These are phyloP conservation scores for Pseudogymnoascus sp. DNA, from an alignment of 2,329 filamentous ascomycete species.

Conservation along the genomic window DNA sequence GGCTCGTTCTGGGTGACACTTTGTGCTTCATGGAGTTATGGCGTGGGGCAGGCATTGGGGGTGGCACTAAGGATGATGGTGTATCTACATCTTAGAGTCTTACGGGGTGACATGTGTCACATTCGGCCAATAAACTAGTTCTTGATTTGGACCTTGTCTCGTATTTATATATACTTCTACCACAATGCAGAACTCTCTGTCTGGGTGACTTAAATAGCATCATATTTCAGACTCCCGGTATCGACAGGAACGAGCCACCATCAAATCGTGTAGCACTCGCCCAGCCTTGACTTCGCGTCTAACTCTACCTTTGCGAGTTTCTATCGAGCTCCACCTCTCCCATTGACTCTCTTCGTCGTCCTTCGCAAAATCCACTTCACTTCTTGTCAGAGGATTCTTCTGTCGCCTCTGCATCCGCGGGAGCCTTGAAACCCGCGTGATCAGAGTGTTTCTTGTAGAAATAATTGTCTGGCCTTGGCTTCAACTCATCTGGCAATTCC, in stretches of 20 bases:
- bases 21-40: conserved; percentile 9
- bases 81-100: conserved; percentile 3
- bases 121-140: background rate
- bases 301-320: conserved; percentile 12
- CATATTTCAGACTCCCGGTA: background rate
- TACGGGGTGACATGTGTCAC: background rate
- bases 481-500: conserved; percentile 63
- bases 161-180: conserved; percentile 7
- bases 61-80: background rate
- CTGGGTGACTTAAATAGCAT: background rate
- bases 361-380: background rate
- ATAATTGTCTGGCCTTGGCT: conserved; percentile 63
- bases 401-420: conserved; percentile 26
- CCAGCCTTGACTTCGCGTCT: background rate
- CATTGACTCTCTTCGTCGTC: background rate
- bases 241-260: conserved; percentile 13
- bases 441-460: conserved; percentile 87
- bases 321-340: conserved; percentile 20
- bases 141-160: background rate
- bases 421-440: conserved; percentile 70
- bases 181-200: background rate
- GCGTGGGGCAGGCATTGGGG: background rate
- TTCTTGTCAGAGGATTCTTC: conserved; percentile 16
- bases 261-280: background rate
- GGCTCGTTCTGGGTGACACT: background rate